Evolutionary conservation across 345 rosid genomes (phyloP).

Genomic region (Camelina neglecta): DNA sequence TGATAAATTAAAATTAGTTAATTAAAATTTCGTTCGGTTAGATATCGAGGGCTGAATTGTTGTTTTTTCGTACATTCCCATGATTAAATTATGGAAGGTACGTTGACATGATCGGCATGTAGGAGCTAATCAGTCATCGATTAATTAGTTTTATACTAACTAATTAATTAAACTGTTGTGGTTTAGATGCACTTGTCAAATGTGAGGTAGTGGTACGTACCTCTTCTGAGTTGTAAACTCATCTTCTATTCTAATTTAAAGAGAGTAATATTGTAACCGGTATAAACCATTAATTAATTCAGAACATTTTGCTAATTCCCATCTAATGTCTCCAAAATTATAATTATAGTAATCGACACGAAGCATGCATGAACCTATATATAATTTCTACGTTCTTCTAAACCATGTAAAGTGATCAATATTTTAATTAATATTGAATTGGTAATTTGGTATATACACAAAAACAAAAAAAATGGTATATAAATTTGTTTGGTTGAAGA

Average conservation of each 20-base stretch:
- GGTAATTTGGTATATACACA: not conserved
- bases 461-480: not conserved
- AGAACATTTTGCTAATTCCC: not conserved
- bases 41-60: not conserved
- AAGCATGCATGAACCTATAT: conserved; percentile 25
- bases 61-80: not conserved
- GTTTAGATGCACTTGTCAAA: conserved; percentile 22
- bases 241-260: conserved; percentile 6
- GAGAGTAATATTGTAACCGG: not conserved
- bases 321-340: not conserved
- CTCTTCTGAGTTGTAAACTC: conserved; percentile 7
- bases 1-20: not conserved
- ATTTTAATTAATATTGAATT: conserved; percentile 10
- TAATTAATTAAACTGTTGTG: not conserved
- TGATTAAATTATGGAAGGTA: conserved; percentile 1
- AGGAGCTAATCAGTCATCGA: not conserved
- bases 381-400: not conserved
- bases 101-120: conserved; percentile 13
- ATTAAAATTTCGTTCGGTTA: not conserved
- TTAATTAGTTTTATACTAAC: not conserved
- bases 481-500: conserved; percentile 15
- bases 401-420: conserved; percentile 1
- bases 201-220: conserved; percentile 21
- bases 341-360: conserved; percentile 2
- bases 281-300: conserved; percentile 6